These are phyloP conservation scores for Globisporangium emineosum DNA, from an alignment of 352 stramenopile species.

Conservation along the genomic window DNA sequence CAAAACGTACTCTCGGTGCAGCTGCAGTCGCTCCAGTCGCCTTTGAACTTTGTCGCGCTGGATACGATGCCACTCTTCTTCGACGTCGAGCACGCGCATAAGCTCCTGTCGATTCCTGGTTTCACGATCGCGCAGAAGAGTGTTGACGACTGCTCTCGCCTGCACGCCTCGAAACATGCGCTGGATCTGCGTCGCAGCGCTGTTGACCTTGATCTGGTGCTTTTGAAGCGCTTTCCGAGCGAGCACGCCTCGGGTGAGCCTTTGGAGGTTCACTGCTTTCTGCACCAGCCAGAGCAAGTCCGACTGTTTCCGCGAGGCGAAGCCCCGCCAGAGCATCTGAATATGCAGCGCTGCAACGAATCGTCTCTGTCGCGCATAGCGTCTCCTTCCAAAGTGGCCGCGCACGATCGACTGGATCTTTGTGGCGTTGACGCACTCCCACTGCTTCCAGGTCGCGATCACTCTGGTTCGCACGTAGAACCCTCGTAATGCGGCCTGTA, in stretches of 20 bases:
- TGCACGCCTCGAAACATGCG: slow-evolving; percentile 64
- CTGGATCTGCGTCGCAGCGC: slow-evolving; percentile 52
- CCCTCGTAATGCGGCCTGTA: slow-evolving; percentile 61
- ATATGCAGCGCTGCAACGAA: slow-evolving; percentile 50
- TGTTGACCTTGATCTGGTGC: slow-evolving; percentile 15
- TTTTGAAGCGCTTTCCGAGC: slow-evolving; percentile 33
- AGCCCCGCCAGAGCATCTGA: slow-evolving; percentile 60
- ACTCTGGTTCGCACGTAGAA: slow-evolving; percentile 42
- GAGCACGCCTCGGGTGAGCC: slow-evolving; percentile 47
- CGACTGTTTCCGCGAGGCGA: slow-evolving; percentile 35
- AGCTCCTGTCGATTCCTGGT: slow-evolving; percentile 60
- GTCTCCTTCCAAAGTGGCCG: slow-evolving; percentile 33
- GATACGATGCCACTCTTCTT: slow-evolving; percentile 62
- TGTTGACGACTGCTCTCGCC: slow-evolving; percentile 29
- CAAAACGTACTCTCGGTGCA: slow-evolving; percentile 44
- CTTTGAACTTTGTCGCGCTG: slow-evolving; percentile 57
- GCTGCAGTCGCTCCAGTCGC: slow-evolving; percentile 49
- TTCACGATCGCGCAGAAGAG: slow-evolving; percentile 54
- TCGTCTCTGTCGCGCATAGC: slow-evolving; percentile 11
- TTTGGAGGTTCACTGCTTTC: slow-evolving; percentile 52
- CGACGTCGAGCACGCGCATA: slow-evolving; percentile 64
- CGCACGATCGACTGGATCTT: slow-evolving; percentile 67
- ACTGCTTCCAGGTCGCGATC: slow-evolving; percentile 44
- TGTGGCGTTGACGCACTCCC: slow-evolving; percentile 53
- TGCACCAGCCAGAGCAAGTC: slow-evolving; percentile 49